These are phyloP conservation scores for Lumnitzera littorea DNA, from an alignment of 345 rosid species.

Conservation along the genomic window DNA sequence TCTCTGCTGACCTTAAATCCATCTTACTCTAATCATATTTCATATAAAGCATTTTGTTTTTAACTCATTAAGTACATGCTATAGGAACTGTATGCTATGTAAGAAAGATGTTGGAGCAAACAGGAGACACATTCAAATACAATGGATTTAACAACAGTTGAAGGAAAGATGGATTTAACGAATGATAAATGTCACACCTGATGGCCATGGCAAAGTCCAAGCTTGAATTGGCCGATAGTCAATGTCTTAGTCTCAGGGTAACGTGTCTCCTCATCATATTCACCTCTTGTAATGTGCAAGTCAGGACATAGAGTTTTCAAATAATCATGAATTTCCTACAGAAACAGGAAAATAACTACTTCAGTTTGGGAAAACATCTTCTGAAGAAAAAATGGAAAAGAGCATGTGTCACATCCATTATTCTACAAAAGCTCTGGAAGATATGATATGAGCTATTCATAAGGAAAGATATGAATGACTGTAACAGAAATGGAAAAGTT, in stretches of 20 bases:
- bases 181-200: conserved; percentile 43
- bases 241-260: conserved; percentile 84
- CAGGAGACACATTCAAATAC: too few species aligned
- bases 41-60: too few species aligned
- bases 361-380: not conserved
- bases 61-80: too few species aligned
- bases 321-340: conserved; percentile 91
- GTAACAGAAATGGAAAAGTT: too few species aligned
- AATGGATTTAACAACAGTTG: not conserved
- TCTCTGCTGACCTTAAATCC: too few species aligned
- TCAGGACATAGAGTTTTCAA: conserved; percentile 88
- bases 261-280: conserved; percentile 73
- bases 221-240: conserved; percentile 91
- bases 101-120: too few species aligned
- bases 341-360: conserved; percentile 7
- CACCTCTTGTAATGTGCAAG: conserved; percentile 78
- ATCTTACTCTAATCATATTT: too few species aligned
- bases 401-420: too few species aligned
- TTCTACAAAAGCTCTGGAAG: too few species aligned
- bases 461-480: too few species aligned
- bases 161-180: not conserved
- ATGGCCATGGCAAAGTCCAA: conserved; percentile 92
- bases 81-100: too few species aligned
- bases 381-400: not conserved
- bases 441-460: too few species aligned